Evolutionary conservation across 129 eudicot species (phyloP).

Genomic region (Pittosporum tobira): DNA sequence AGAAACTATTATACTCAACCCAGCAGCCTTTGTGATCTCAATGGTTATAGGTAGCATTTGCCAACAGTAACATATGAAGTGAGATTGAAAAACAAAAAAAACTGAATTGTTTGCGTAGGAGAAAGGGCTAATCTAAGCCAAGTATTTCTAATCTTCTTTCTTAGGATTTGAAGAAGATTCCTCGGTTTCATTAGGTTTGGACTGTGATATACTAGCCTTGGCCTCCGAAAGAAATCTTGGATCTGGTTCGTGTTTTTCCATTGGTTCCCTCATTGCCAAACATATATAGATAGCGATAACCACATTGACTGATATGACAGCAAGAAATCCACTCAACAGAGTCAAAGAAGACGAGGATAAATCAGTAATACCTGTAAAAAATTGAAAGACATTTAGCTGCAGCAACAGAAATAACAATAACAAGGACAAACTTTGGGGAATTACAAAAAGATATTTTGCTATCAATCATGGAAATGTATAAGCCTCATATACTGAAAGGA

Average conservation of each 20-base stretch:
- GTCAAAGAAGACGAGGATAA: constrained; percentile 60
- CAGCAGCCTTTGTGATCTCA: too few relatives aligned
- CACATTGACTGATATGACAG: constrained; percentile 69
- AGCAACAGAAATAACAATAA: not conserved
- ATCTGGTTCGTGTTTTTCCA: constrained; percentile 70
- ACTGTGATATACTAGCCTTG: constrained; percentile 47
- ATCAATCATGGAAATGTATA: too few relatives aligned
- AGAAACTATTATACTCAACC: too few relatives aligned
- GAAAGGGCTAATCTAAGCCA: not conserved
- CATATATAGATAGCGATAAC: constrained; percentile 67
- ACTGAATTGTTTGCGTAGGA: not conserved
- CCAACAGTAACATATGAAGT: not conserved
- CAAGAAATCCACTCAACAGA: constrained; percentile 65
- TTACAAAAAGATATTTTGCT: too few relatives aligned
- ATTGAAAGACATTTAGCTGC: not conserved
- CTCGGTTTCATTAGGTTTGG: constrained; percentile 19
- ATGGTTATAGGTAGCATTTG: not conserved
- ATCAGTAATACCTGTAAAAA: constrained; percentile 36
- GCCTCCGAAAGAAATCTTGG: constrained; percentile 77
- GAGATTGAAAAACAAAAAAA: too few relatives aligned
- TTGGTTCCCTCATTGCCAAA: constrained; percentile 76
- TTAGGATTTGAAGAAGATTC: constrained; percentile 24
- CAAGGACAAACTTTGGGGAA: too few relatives aligned
- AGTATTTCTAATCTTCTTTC: constrained; percentile 41
- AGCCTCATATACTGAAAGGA: too few relatives aligned